Base-by-base conservation (phyloP, 2,329 filamentous ascomycete species). In the Diplodia mutila region DNA sequence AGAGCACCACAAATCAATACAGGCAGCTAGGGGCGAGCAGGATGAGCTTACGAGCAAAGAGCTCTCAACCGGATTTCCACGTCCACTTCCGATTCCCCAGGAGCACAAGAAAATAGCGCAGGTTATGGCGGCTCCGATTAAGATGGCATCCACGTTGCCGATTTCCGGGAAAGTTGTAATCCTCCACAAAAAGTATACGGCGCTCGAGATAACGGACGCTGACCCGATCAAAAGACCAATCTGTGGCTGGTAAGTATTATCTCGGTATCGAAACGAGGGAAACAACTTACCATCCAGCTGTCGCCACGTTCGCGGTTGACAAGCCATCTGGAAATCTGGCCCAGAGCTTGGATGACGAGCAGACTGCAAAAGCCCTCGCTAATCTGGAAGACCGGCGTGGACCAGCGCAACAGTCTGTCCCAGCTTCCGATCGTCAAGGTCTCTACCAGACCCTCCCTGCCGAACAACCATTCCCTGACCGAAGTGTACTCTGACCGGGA, bases 341-440 rank as follows among this genome's bases (percentile, higher is more conserved):
- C 95, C 16, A 92, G 90, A 21, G 94, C 93, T 80, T 99, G 95
- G 68, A 99, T 98, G 71, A 98, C 94, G 67, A 98, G 83, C 73
- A 99, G 82, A 75, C 93, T 98, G 84, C 95, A 98, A 81, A 99
- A 99, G 7, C 95, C 95, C 80, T 99, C 95, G 64, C 91, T 88
- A 9, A 99, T 84, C 81, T 99, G 95, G 82, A 98, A 99, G 63
- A 97, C 86, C 0, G 95, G 95, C 4, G 92, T 96, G 39, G 94
- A 97, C 83, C 96, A 98, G 75, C 90, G 87, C 79, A 99, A 81
- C 61, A 92, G 83, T 76, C 90, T 93, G 77, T 97, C 93, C 95
- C 95, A 99, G 65, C 87, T 87, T 34, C 93, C 93, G 70, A 98
- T 87, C 25, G 91, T 90, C 69, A 91, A 82, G 39, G 87, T 90